Conservation (phyloP, 306 rosid species). For the Trifolium subterraneum region DNA sequence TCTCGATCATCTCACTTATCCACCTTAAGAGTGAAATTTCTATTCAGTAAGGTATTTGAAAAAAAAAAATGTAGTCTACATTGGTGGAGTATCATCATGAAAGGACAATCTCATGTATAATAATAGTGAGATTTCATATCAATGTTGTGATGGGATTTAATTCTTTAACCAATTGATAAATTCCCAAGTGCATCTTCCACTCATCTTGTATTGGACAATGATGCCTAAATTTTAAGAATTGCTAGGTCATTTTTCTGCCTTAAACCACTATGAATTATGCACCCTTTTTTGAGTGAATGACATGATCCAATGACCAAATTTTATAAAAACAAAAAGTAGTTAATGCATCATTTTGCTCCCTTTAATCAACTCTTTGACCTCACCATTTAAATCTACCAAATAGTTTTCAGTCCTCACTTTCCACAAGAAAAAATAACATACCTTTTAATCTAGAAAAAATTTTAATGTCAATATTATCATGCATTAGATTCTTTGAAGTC, state of each 20-base stretch:
- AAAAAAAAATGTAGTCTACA: no score
- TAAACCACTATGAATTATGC: conserved; percentile 41
- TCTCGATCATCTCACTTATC: no score
- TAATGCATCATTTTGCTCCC: not conserved
- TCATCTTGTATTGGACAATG: conserved; percentile 36
- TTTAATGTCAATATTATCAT: conserved; percentile 4
- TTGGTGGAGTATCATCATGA: no score
- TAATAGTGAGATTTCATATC: no score
- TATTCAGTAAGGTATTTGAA: no score
- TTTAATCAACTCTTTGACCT: conserved; percentile 12
- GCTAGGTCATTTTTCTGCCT: conserved; percentile 24
- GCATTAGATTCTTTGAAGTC: not conserved
- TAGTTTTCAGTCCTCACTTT: conserved; percentile 6
- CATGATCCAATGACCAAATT: conserved; percentile 26
- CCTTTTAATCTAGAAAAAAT: not conserved
- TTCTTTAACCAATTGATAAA: conserved; percentile 37
- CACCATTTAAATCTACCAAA: not conserved
- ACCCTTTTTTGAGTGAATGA: conserved; percentile 2
- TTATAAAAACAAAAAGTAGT: conserved; percentile 14
- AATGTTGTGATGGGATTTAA: no score
- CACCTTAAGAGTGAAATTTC: no score
- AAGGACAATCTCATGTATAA: no score
- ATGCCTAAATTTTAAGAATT: conserved; percentile 30
- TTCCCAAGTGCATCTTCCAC: conserved; percentile 41
- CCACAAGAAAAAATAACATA: not conserved